Evolutionary conservation across 257 asterid genomes (phyloP), one percentile per base, ranked within the genome.

Genomic region (Cruciata laevipes): DNA sequence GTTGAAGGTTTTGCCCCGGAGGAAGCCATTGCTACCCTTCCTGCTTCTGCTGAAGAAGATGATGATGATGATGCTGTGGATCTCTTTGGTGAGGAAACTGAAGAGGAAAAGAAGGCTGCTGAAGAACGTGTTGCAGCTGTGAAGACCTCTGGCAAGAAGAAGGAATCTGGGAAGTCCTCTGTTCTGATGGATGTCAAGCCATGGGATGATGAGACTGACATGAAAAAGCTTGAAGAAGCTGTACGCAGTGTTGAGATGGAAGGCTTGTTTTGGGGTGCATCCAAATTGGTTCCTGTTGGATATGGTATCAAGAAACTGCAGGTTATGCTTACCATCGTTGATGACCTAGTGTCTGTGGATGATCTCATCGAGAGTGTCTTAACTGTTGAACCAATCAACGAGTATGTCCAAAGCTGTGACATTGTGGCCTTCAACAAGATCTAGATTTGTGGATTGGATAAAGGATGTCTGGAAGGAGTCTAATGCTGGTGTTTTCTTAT

Each of bases 191-290:
- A 90, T 73, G 72, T 91, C 6, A 91, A 91, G 71, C 95, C 98
- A 66, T 88, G 98, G 98, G 99, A 94, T 75, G 99, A 94, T 33
- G 99, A 94, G 77, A 94, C 99, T 16, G 97, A 88, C 68, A 94
- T 94, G 99, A 82, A 90, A 69, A 82, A 84, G 77, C 97, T 93
- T 16, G 99, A 93, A 74, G 99, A 93, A 81, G 92, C 95, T 23
- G 95, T 93, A 47, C 80, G 90, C 66, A 69, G 83, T 57, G 89
- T 92, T 71, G 25, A 75, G 52, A 73, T 84, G 89, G 98, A 92
- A 56, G 98, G 99, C 74, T 87, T 93, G 57, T 55, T 77, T 55
- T 93, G 90, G 94, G 99, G 99, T 72, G 99, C 97, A 63, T 85
- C 86, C 27, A 65, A 79, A 35, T 74, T 78, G 35, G 79, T 71